phyloP scores from a whole-genome alignment of 2,329 filamentous ascomycete genomes.

The Penicillium sp. region DNA sequence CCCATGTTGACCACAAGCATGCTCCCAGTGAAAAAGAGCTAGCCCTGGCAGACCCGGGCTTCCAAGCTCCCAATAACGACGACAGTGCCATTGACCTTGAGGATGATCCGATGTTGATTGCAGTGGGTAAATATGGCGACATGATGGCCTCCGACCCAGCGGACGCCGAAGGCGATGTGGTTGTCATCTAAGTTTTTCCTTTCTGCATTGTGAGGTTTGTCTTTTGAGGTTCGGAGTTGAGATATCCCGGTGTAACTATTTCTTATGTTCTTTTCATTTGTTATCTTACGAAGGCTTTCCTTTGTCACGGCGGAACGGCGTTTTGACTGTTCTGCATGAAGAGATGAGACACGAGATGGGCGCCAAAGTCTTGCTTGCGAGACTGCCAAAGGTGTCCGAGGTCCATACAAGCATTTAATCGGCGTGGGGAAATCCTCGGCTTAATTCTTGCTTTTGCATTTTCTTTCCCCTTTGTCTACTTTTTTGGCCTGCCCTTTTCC shows the following conservation, averaged over 20 bases:
- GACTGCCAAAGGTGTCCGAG: constrained; percentile 1
- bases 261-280: constrained; percentile 20
- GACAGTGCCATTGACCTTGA: constrained; percentile 74
- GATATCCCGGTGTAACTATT: constrained; percentile 25
- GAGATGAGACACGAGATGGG: constrained; percentile 28
- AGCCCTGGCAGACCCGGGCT: constrained; percentile 45
- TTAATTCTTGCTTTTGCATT: constrained; percentile 11
- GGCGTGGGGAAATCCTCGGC: constrained; percentile 16
- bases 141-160: constrained; percentile 49
- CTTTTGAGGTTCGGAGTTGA: constrained; percentile 33
- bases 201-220: constrained; percentile 20
- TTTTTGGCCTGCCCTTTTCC: not conserved
- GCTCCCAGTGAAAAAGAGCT: constrained; percentile 39
- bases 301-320: constrained; percentile 16
- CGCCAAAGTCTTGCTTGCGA: constrained; percentile 16
- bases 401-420: constrained; percentile 26
- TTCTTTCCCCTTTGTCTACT: constrained; percentile 4
- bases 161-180: constrained; percentile 47
- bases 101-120: constrained; percentile 44
- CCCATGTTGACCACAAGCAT: constrained; percentile 21
- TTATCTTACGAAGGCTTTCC: constrained; percentile 15
- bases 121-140: constrained; percentile 46
- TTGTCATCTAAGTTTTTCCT: constrained; percentile 41
- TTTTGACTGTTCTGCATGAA: constrained; percentile 24
- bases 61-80: constrained; percentile 53